A percentile compares a stretch with the other conserved stretches of the same genome.
Evolutionary conservation across 2,329 filamentous ascomycete species (phyloP).

Genomic region (Diplodia corticola): DNA sequence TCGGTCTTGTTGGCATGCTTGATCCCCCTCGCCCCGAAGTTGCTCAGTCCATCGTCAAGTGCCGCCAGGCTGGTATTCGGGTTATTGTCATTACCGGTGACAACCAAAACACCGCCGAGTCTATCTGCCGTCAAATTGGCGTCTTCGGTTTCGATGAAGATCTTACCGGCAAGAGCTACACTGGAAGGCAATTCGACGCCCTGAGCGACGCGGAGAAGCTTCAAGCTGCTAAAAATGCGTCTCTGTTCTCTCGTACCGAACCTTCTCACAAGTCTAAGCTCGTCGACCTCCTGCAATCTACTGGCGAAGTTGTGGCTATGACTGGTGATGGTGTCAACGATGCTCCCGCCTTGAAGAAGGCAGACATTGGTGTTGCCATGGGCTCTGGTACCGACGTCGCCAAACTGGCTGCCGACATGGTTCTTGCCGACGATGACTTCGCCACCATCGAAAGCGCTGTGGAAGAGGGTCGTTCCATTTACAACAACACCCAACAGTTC

Average conservation of each 20-base stretch:
- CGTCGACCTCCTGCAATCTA: conserved; percentile 90
- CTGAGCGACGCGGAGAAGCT: conserved; percentile 77
- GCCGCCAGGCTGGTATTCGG: conserved; percentile 88
- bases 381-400: conserved; percentile 96
- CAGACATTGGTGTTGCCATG: conserved; percentile 99
- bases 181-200: conserved; percentile 90
- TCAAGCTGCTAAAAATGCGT: conserved; percentile 79
- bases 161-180: conserved; percentile 88
- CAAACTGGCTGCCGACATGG: conserved; percentile 97
- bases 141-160: conserved; percentile 83
- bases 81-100: conserved; percentile 98
- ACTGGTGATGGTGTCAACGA: conserved; percentile 99
- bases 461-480: conserved; percentile 96
- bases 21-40: conserved; percentile 96
- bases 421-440: conserved; percentile 97
- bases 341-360: conserved; percentile 95
- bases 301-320: conserved; percentile 96
- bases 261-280: conserved; percentile 96
- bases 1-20: conserved; percentile 94
- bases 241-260: conserved; percentile 93
- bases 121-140: conserved; percentile 95
- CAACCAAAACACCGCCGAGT: conserved; percentile 96
- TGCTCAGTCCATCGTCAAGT: conserved; percentile 79
- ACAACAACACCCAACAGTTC: conserved; percentile 99
- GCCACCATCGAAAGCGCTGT: conserved; percentile 95